Conservation (phyloP, 1,284 basidiomycete genomes). For the Afroboletus lepidellus region DNA sequence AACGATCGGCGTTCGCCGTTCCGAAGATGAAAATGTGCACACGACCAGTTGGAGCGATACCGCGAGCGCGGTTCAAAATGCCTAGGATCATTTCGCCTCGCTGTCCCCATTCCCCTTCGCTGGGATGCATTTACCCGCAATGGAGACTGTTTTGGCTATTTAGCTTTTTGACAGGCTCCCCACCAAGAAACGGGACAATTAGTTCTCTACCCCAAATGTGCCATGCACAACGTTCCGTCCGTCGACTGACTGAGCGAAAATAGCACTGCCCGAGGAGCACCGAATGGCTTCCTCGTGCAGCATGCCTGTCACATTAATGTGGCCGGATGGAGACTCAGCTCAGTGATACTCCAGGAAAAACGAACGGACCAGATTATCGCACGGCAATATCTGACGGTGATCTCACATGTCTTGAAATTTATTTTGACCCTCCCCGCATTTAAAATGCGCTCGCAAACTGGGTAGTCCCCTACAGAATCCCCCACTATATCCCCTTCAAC, state of each 20-base stretch:
- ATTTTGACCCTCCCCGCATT: constrained; percentile 15
- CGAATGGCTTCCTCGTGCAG: constrained; percentile 28
- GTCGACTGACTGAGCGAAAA: constrained; percentile 22
- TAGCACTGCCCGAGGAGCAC: constrained; percentile 33
- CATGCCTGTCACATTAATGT: constrained; percentile 22
- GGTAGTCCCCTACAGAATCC: constrained; percentile 5
- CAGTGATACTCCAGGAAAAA: constrained; percentile 24
- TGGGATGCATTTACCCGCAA: constrained; percentile 20
- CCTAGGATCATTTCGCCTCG: constrained; percentile 20
- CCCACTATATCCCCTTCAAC: constrained; percentile 9
- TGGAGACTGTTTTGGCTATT: constrained; percentile 35
- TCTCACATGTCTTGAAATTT: constrained; percentile 22
- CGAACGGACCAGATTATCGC: constrained; percentile 23
- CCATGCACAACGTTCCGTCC: constrained; percentile 14
- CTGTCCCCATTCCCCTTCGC: constrained; percentile 21
- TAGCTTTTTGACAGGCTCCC: constrained; percentile 31
- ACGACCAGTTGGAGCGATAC: constrained; percentile 13
- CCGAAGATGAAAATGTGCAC: constrained; percentile 20
- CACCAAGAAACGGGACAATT: constrained; percentile 20
- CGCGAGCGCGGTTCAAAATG: constrained; percentile 6
- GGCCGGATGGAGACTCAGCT: constrained; percentile 12
- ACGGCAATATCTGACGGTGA: constrained; percentile 28
- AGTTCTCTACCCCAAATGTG: constrained; percentile 21
- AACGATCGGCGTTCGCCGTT: constrained; percentile 25
- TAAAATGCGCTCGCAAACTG: constrained; percentile 23